A percentile compares a stretch with the other conserved stretches of the same genome.
Conservation (phyloP, 495 filamentous ascomycete species). For the Penicillium verhagenii region DNA sequence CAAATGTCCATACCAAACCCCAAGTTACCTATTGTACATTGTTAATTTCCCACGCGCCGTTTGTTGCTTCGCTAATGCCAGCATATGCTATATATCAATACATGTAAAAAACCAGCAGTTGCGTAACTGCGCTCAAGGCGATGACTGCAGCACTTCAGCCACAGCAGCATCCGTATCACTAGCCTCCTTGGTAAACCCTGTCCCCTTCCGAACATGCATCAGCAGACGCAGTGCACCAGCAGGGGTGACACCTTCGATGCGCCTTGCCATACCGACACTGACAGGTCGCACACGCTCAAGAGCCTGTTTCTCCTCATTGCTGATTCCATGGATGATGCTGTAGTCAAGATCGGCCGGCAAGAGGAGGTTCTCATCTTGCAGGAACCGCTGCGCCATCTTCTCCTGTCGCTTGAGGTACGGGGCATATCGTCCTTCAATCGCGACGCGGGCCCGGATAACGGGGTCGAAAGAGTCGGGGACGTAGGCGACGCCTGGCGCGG, state of each 20-base stretch:
- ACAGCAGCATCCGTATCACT: conserved; percentile 13
- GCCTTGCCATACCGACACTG: conserved; percentile 80
- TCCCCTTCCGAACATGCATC: conserved; percentile 38
- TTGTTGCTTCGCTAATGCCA: conserved; percentile 13
- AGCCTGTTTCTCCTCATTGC: conserved; percentile 69
- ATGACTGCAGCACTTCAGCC: conserved; percentile 14
- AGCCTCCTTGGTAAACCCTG: conserved; percentile 18
- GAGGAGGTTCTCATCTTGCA: conserved; percentile 71
- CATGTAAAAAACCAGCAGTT: neutral
- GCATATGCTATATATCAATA: conserved; percentile 2
- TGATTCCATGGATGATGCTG: conserved; percentile 64
- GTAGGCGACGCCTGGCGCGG: conserved; percentile 27
- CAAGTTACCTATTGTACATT: conserved; percentile 1
- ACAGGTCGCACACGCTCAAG: conserved; percentile 72
- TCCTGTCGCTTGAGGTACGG: conserved; percentile 77
- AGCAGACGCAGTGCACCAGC: conserved; percentile 47
- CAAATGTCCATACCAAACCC: neutral
- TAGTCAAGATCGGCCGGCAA: conserved; percentile 82
- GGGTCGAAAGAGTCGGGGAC: conserved; percentile 50
- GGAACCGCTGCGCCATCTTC: conserved; percentile 59
- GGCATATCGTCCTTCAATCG: conserved; percentile 78
- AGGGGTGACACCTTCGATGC: conserved; percentile 76
- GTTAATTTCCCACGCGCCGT: conserved; percentile 1
- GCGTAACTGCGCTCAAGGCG: conserved; percentile 12
- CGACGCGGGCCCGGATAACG: conserved; percentile 62